These are phyloP conservation scores for Spergularia azorica DNA, from an alignment of 179 eudicot species.

Conservation along the genomic window DNA sequence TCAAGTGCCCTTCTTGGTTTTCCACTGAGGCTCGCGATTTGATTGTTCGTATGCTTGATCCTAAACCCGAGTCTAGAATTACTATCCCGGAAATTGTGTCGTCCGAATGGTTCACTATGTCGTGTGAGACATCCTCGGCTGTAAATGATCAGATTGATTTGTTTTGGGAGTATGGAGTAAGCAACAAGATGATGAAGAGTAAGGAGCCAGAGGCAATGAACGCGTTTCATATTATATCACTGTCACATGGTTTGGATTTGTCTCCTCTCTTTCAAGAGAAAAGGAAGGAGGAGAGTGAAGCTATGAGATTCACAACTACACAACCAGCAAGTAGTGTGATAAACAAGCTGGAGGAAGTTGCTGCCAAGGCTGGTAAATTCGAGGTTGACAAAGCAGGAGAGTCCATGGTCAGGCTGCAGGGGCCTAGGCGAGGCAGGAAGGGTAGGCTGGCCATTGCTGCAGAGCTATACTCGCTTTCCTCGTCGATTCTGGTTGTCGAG, in stretches of 20 bases:
- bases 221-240: slow-evolving; percentile 72
- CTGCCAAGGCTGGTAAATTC: slow-evolving; percentile 43
- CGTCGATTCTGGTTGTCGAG: slow-evolving; percentile 58
- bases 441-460: slow-evolving; percentile 56
- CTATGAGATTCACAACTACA: slow-evolving; percentile 52
- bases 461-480: slow-evolving; percentile 49
- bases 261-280: slow-evolving; percentile 61
- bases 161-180: background rate
- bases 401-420: slow-evolving; percentile 46
- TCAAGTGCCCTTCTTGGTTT: slow-evolving; percentile 67
- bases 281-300: slow-evolving; percentile 44
- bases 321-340: slow-evolving; percentile 50
- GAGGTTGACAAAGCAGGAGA: slow-evolving; percentile 42
- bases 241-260: slow-evolving; percentile 64
- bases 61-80: slow-evolving; percentile 52
- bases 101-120: slow-evolving; percentile 49
- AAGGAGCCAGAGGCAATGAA: slow-evolving; percentile 52
- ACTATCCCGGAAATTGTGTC: slow-evolving; percentile 43
- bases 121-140: background rate
- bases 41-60: slow-evolving; percentile 62
- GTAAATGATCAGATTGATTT: slow-evolving; percentile 8
- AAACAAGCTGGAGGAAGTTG: slow-evolving; percentile 50
- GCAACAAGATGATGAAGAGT: background rate
- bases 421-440: slow-evolving; percentile 52
- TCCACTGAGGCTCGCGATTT: slow-evolving; percentile 44